A percentile compares a stretch with the other conserved stretches of the same genome.
phyloP scores from a whole-genome alignment of 2,329 filamentous ascomycete genomes.

The Epichloe scottii region DNA sequence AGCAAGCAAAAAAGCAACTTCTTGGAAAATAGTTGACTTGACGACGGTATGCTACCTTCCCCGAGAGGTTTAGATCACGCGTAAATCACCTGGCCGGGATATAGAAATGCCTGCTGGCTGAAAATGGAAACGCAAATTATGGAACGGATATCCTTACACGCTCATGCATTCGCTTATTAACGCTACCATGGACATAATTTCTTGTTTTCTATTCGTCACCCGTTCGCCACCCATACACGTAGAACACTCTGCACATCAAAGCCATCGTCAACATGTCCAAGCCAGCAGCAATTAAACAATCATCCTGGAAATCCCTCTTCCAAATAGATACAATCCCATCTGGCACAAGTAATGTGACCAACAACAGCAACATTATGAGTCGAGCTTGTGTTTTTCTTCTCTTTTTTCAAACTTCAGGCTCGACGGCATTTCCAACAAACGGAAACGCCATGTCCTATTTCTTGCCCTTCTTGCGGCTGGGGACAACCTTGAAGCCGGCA shows the following conservation, averaged over 20 bases:
- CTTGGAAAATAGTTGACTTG: no score
- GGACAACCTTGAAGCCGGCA: slow-evolving; percentile 78
- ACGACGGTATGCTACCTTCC: no score
- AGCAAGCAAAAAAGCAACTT: no score
- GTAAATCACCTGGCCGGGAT: no score
- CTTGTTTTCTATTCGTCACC: no score
- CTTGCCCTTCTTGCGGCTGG: slow-evolving; percentile 83
- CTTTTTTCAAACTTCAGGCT: not conserved
- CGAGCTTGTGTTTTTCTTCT: not conserved
- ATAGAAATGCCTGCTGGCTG: not conserved
- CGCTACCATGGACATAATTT: not conserved
- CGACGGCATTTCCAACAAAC: slow-evolving; percentile 5
- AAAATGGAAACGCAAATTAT: not conserved
- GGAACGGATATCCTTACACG: not conserved
- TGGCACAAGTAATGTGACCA: not conserved
- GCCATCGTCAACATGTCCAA: not conserved
- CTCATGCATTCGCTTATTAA: not conserved
- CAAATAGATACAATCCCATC: not conserved
- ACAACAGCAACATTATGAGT: not conserved
- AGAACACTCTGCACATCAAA: not conserved
- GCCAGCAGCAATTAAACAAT: not conserved
- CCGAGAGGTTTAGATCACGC: no score
- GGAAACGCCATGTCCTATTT: slow-evolving; percentile 34
- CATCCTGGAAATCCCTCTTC: not conserved
- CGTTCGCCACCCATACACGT: not conserved